A percentile compares a stretch with the other conserved stretches of the same genome.
phyloP scores from a whole-genome alignment of 2,329 filamentous ascomycete genomes.

The Scedosporium aurantiacum region DNA sequence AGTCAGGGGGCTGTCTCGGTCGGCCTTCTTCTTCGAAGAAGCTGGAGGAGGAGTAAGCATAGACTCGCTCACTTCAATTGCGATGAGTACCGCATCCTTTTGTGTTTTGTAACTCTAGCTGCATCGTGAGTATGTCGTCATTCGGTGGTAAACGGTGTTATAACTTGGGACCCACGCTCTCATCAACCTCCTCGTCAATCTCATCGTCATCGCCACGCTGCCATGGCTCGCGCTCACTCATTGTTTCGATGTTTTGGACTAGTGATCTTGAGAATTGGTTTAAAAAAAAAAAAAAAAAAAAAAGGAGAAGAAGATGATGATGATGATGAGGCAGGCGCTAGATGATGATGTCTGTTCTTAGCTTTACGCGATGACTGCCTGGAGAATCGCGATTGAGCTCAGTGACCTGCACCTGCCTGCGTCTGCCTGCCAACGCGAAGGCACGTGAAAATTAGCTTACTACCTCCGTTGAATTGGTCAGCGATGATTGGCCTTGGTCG shows the following conservation, averaged over 20 bases:
- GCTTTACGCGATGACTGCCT: conserved; percentile 1
- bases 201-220: conserved; percentile 39
- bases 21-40: conserved; percentile 61
- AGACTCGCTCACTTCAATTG: conserved; percentile 79
- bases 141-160: conserved; percentile 5
- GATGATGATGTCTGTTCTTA: neutral
- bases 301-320: too few relatives aligned
- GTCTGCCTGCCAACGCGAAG: conserved; percentile 7
- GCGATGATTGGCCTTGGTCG: neutral
- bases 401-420: neutral
- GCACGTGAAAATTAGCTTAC: conserved; percentile 10
- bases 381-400: neutral
- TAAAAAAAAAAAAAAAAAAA: neutral
- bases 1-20: conserved; percentile 64
- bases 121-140: conserved; percentile 6
- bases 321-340: too few relatives aligned
- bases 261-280: neutral
- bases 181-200: conserved; percentile 47
- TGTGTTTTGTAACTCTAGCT: conserved; percentile 72
- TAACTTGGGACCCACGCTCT: conserved; percentile 35
- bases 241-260: neutral
- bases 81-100: conserved; percentile 97
- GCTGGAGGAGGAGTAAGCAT: conserved; percentile 65
- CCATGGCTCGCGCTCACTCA: conserved; percentile 5
- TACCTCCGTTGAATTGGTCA: neutral